Base-by-base conservation (phyloP, 306 rosid genomes). In the Vigna unguiculata region DNA sequence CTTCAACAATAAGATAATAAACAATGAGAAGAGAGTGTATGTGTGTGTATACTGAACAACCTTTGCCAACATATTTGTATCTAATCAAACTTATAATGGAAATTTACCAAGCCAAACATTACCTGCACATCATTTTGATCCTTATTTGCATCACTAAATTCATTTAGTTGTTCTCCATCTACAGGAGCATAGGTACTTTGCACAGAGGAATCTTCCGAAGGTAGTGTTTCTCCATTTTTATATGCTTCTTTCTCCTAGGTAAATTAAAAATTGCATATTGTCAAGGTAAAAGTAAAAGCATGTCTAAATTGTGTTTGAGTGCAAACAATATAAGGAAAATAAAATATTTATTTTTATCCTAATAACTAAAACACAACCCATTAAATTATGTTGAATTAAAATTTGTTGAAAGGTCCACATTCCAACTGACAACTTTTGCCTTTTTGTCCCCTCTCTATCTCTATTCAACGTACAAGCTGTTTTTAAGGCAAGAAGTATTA, bases 91-190 rank as follows among this genome's bases (percentile, higher is more conserved):
- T 45, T 71, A 64, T 73, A 73, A 72, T 62, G 55, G 58, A 30
- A 80, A 32, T 64, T 28, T 72, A 54, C 69, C 43, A 64, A 77
- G 41, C 55, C 36, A 61, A 68, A 55, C 38, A 60, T 38, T 77
- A 91, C 96, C 93, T 77, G 91, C 14, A 55, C 70, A 65, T 71
- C 87, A 28, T 48, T 86, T 84, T 85, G 91, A 69, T 77, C 83
- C 63, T 62, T 78, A 66, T 63, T 90, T 86, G 81, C 94, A 25
- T 70, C 89, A 73, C 84, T 85, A 68, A 66, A 87, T 55, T 43
- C 70, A 78, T 75, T 86, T 53, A 69, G 48, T 68, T 81, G 87
- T 60, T 87, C 93, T 2, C 60, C 85, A 75, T 75, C 86, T 68
- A 83, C 36, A 32, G 91, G 73, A 67, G 81, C 86, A 46, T 84